Percentiles rank a stretch among this genome's conserved stretches.
Evolutionary conservation across 805 yeast species (phyloP).

Genomic region (Ascoidea tarda): DNA sequence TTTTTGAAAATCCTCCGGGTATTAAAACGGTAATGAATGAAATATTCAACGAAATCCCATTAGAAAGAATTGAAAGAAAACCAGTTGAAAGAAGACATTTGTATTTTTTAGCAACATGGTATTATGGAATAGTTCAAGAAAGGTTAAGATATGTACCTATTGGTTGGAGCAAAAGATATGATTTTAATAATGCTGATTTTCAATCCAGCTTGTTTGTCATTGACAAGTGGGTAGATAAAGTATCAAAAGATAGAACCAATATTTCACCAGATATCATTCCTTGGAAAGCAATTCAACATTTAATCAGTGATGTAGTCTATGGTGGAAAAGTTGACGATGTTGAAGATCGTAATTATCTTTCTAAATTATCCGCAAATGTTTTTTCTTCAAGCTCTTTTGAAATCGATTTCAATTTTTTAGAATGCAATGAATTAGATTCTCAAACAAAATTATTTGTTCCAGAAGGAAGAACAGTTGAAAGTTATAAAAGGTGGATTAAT

Average conservation of each 20-base stretch:
- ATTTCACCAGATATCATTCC: constrained; percentile 33
- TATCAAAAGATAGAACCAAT: constrained; percentile 18
- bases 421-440: constrained; percentile 11
- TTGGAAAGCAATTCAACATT: constrained; percentile 35
- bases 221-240: constrained; percentile 22
- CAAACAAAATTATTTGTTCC: constrained; percentile 26
- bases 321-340: constrained; percentile 36
- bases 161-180: constrained; percentile 50
- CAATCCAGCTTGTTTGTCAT: constrained; percentile 31
- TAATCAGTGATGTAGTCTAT: constrained; percentile 42
- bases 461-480: constrained; percentile 24
- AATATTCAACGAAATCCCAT: constrained; percentile 16
- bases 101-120: constrained; percentile 50
- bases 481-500: constrained; percentile 33
- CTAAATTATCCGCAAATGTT: constrained; percentile 20
- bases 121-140: constrained; percentile 49
- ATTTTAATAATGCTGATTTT: constrained; percentile 64
- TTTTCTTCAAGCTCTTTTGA: constrained; percentile 28
- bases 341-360: constrained; percentile 25
- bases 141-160: constrained; percentile 44
- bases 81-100: constrained; percentile 34
- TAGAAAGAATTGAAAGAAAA: constrained; percentile 8
- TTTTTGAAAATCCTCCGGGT: constrained; percentile 52
- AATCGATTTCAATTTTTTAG: constrained; percentile 26
- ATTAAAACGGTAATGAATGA: constrained; percentile 32